phyloP scores from a whole-genome alignment of 805 yeast species.

The Teunomyces atbi region DNA sequence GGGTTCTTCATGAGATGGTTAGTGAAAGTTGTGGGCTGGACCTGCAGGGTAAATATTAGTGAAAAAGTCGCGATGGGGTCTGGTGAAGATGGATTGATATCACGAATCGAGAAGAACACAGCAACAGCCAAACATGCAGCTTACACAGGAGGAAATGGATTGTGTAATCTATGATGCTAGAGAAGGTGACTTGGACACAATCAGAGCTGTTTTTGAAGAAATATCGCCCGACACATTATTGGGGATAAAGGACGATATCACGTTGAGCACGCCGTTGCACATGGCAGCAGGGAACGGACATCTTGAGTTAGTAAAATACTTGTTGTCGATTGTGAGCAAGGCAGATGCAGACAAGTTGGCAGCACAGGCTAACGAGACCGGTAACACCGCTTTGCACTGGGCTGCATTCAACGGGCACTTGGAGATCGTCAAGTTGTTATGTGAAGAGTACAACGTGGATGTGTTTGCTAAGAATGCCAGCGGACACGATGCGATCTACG shows the following conservation, averaged over 20 bases:
- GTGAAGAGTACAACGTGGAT: constrained; percentile 76
- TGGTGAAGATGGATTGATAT: neutral
- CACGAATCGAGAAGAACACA: neutral
- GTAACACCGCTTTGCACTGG: constrained; percentile 97
- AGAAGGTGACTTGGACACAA: constrained; percentile 77
- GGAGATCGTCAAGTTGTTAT: constrained; percentile 62
- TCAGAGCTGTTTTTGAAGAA: constrained; percentile 64
- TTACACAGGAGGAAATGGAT: constrained; percentile 76
- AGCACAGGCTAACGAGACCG: constrained; percentile 60
- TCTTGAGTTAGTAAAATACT: constrained; percentile 57
- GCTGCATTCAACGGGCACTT: constrained; percentile 87
- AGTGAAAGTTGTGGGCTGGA: neutral
- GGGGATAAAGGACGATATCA: constrained; percentile 57
- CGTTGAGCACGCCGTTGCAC: constrained; percentile 78
- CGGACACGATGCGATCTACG: constrained; percentile 82
- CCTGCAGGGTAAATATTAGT: neutral
- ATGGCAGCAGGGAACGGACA: constrained; percentile 98
- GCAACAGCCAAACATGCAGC: constrained; percentile 9
- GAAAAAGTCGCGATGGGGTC: constrained; percentile 1
- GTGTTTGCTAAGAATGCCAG: constrained; percentile 73
- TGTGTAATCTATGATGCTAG: constrained; percentile 82
- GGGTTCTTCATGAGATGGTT: constrained; percentile 25
- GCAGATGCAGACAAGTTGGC: constrained; percentile 41
- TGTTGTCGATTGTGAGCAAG: constrained; percentile 49
- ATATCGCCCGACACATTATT: constrained; percentile 44